Evolutionary conservation across 208 protist species (phyloP), one percentile per base, ranked within the genome.

Genomic region (Trypanosoma rangeli): DNA sequence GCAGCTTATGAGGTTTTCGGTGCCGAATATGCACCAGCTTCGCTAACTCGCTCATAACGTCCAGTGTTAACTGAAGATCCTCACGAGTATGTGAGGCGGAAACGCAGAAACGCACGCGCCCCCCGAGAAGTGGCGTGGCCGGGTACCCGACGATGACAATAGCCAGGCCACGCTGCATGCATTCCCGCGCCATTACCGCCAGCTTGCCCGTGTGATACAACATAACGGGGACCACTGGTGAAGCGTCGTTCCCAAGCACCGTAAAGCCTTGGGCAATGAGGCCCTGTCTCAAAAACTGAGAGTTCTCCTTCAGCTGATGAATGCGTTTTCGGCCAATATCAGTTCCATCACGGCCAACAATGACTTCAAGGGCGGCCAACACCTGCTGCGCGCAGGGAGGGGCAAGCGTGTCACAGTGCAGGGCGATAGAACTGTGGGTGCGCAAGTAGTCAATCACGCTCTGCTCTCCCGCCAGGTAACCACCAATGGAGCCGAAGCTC

Each of bases 121-220:
- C 87, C 46, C 82, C 75, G 9, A 98, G 78, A 26, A 99, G 79
- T 8, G 96, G 89, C 5, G 97, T 98, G 5, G 98, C 98, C n/a
- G 98, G 98, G 83, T 96, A 99, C 70, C 98, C 98, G 20, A 99
- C 98, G 10, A 99, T 94, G 3, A 99, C 98, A 22, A 98, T 92
- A 16, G 94, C 97, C 26, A 99, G 64, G 49, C 85, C 85, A 53
- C 94, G 76, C 63, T 95, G 81, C 5, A 99, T 74, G 69, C 80
- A 95, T 62, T 94, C 54, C 20, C 96, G 64, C 9, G 87, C 96
- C 56, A 99, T 90, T 22, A 74, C 72, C 35, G 85, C 74, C 39
- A 99, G 87, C 75, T 98, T 98, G 56, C 83, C 85, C 3, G 95
- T 84, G 73, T 98, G 87, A 80, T 97, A 98, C 28, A 98, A 79